Conservation (phyloP, 768 basidiomycete genomes). For the Leccinum uliginosum region DNA sequence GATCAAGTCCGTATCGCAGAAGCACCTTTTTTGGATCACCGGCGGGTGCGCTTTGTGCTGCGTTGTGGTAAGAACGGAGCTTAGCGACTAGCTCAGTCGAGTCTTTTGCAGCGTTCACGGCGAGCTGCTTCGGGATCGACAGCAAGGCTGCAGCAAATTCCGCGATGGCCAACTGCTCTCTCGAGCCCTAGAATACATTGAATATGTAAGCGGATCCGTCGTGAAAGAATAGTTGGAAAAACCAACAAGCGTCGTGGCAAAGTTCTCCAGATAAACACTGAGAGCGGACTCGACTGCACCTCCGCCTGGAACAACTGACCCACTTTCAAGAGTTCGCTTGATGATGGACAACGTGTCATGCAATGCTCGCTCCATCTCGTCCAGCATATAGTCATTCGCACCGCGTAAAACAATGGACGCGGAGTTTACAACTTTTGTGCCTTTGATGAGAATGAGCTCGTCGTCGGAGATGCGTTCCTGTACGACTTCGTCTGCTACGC, state of each 20-base stretch:
- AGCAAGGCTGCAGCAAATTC: conserved; percentile 93
- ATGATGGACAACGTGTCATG: conserved; percentile 94
- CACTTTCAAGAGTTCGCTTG: conserved; percentile 96
- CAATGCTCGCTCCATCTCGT: conserved; percentile 97
- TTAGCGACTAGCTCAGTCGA: conserved; percentile 97
- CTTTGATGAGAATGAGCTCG: conserved; percentile 95
- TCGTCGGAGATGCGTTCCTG: conserved; percentile 99
- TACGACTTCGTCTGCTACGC: conserved; percentile 91
- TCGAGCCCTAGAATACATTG: conserved; percentile 66
- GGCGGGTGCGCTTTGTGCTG: conserved; percentile 86
- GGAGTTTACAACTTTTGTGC: conserved; percentile 93
- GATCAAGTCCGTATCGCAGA: conserved; percentile 90
- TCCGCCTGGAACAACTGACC: conserved; percentile 92
- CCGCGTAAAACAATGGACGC: conserved; percentile 91
- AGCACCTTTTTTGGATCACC: conserved; percentile 91
- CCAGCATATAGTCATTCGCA: conserved; percentile 98
- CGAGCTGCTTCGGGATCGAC: conserved; percentile 93
- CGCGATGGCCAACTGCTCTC: conserved; percentile 98
- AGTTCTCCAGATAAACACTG: conserved; percentile 97
- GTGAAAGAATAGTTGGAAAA: not conserved
- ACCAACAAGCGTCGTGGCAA: conserved; percentile 92
- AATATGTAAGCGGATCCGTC: not conserved
- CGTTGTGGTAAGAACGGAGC: conserved; percentile 93
- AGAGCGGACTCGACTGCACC: conserved; percentile 96
- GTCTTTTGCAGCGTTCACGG: conserved; percentile 98